Base-by-base conservation (phyloP, 306 rosid genomes). In the Albizia julibrissin region DNA sequence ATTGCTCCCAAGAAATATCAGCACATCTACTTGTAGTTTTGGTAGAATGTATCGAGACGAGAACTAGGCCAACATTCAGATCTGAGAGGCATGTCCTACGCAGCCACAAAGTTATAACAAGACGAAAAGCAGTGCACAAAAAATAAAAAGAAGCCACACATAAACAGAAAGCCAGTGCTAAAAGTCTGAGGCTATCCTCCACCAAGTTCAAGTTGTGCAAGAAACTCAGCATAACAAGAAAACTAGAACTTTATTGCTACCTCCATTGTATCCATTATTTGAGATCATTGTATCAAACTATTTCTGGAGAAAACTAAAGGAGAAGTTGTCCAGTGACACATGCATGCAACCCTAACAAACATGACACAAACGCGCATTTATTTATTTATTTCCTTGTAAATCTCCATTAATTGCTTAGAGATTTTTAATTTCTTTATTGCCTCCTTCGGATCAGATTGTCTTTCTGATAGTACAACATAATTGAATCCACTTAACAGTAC, bases 41-140 rank as follows among this genome's bases (percentile, higher is more conserved):
- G 18, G 4, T 27, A 79, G 64, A 82, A 83, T 80, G 92, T 52
- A 91, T 79, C 72, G 0, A 76, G 91, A 84, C 91, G 80, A 69
- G 72, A 86, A 85, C 24, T 31, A 5, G 68, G 15, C 72, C 83
- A 64, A 64, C 59, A 79, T 91, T 77, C 95, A 78, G 40, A 37
- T 1, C 6, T 37, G 40, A 37, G 24, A 72, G 37, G 79, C 56
- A 62, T 58, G 22, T 43, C 11, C 16, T 43, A 31, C 74, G 16
- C 2, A 7, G 67, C 26, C 61, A 34, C 4, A 39, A 37, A 65
- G 84, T n/a, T 24, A 59, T 46, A 2, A 10, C 50, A 15, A n/a
- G 34, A n/a, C 40, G 40, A 5, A 37, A 37, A 37, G 40, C 1
- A 1, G 40, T 37, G 8, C 40, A 37, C 6, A 37, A 37, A 37